Evolutionary conservation across 305 asterid genomes (phyloP).

Genomic region (Fraxinus paxiana): DNA sequence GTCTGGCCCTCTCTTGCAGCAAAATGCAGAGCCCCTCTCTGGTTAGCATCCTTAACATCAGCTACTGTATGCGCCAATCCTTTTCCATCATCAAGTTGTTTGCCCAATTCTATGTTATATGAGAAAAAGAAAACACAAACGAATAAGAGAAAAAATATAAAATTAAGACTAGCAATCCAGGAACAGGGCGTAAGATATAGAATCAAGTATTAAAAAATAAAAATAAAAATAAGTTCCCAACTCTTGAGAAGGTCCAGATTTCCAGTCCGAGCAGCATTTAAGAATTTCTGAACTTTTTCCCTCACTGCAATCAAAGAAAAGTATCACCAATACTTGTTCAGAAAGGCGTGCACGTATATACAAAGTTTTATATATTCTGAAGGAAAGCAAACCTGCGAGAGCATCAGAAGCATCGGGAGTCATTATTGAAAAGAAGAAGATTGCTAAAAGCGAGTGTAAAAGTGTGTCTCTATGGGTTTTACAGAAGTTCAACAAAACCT

Average conservation of each 20-base stretch:
- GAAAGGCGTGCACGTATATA: background rate
- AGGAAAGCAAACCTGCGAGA: slow-evolving; percentile 61
- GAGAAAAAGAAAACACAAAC: background rate
- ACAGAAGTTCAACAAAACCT: background rate
- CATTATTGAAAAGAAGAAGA: slow-evolving; percentile 16
- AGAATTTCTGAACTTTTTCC: slow-evolving; percentile 59
- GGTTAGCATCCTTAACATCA: slow-evolving; percentile 90
- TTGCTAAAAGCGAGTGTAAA: background rate
- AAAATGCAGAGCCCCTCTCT: slow-evolving; percentile 92
- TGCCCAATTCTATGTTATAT: slow-evolving; percentile 45
- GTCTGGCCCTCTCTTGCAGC: slow-evolving; percentile 90
- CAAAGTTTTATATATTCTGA: background rate
- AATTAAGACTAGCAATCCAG: background rate
- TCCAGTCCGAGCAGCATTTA: slow-evolving; percentile 78
- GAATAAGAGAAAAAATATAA: background rate
- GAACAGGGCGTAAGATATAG: background rate
- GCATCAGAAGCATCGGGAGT: slow-evolving; percentile 75
- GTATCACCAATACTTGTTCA: background rate
- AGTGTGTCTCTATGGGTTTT: background rate
- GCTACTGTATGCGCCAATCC: slow-evolving; percentile 64
- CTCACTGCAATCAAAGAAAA: slow-evolving; percentile 49
- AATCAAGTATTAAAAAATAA: background rate
- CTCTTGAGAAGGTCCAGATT: slow-evolving; percentile 64
- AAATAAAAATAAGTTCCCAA: slow-evolving; percentile 27
- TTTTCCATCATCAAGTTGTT: slow-evolving; percentile 76